These are phyloP conservation scores for Caloboletus inedulis DNA, from an alignment of 1,284 basidiomycete species.

Conservation along the genomic window DNA sequence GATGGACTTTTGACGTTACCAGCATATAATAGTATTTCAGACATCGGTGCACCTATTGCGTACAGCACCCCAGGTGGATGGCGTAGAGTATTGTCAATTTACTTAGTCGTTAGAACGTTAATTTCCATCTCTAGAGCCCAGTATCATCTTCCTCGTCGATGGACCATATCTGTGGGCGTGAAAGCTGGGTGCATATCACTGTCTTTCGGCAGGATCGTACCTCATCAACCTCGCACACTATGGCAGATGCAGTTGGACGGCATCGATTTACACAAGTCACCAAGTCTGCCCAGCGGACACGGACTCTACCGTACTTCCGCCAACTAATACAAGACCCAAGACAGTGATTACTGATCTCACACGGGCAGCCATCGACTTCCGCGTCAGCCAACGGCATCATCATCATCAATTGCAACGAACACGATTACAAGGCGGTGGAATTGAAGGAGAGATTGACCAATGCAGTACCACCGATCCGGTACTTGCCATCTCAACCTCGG, in stretches of 20 bases:
- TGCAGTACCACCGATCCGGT: constrained; percentile 6
- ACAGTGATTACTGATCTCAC: constrained; percentile 9
- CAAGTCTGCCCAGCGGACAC: constrained; percentile 3
- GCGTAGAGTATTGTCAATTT: too few species aligned
- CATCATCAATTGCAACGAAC: constrained; percentile 14
- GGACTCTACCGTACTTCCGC: constrained; percentile 17
- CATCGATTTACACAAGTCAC: constrained; percentile 11
- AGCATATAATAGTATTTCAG: too few species aligned
- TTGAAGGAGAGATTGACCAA: constrained; percentile 4
- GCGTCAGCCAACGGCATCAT: constrained; percentile 11
- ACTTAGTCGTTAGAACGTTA: too few species aligned
- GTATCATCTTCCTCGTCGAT: background rate
- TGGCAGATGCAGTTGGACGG: constrained; percentile 15
- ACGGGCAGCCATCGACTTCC: constrained; percentile 12
- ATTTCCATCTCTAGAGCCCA: background rate
- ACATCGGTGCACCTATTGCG: background rate
- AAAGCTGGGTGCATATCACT: background rate
- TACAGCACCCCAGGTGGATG: background rate
- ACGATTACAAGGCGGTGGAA: constrained; percentile 4
- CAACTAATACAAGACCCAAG: constrained; percentile 2
- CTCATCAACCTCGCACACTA: background rate
- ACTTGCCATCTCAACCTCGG: constrained; percentile 15
- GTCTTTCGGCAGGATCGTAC: background rate
- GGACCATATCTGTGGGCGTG: background rate
- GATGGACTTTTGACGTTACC: background rate